phyloP scores from a whole-genome alignment of 768 basidiomycete genomes.

The Coprinopsis strossmayeri region DNA sequence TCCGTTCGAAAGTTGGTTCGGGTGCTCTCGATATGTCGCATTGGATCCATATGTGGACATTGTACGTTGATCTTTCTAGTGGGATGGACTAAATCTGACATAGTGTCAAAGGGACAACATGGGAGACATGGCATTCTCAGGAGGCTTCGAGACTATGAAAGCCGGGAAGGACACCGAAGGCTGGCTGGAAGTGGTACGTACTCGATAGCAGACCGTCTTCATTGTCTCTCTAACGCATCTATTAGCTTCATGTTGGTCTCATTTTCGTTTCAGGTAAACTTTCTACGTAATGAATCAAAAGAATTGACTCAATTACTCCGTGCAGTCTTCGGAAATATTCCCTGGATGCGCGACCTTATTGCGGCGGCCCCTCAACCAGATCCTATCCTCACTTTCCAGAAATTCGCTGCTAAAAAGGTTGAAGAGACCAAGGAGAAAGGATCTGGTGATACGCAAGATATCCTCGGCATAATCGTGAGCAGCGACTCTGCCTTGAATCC shows the following conservation, averaged over 20 bases:
- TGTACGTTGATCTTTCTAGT: slow-evolving; percentile 2
- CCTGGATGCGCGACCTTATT: slow-evolving; percentile 17
- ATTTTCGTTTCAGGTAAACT: slow-evolving; percentile 15
- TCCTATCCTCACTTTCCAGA: slow-evolving; percentile 16
- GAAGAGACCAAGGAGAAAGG: slow-evolving; percentile 11
- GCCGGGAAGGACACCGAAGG: slow-evolving; percentile 18
- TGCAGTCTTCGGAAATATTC: slow-evolving; percentile 19
- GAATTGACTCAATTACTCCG: background rate
- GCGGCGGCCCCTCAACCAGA: slow-evolving; percentile 15
- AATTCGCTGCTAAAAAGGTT: slow-evolving; percentile 1
- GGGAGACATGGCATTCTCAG: slow-evolving; percentile 22
- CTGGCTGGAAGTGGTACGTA: slow-evolving; percentile 17
- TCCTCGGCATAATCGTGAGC: slow-evolving; percentile 19
- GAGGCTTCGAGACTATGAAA: slow-evolving; percentile 19
- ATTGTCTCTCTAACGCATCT: background rate
- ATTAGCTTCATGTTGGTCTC: slow-evolving; percentile 14
- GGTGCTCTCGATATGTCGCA: slow-evolving; percentile 12
- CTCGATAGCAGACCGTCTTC: background rate
- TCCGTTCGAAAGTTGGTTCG: background rate
- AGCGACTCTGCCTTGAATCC: background rate
- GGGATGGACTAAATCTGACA: background rate
- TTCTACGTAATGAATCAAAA: background rate
- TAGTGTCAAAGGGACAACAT: slow-evolving; percentile 16
- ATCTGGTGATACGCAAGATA: slow-evolving; percentile 11
- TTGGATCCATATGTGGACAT: slow-evolving; percentile 15